Conservation (phyloP, 352 stramenopile genomes). For the Pythium sp. region DNA sequence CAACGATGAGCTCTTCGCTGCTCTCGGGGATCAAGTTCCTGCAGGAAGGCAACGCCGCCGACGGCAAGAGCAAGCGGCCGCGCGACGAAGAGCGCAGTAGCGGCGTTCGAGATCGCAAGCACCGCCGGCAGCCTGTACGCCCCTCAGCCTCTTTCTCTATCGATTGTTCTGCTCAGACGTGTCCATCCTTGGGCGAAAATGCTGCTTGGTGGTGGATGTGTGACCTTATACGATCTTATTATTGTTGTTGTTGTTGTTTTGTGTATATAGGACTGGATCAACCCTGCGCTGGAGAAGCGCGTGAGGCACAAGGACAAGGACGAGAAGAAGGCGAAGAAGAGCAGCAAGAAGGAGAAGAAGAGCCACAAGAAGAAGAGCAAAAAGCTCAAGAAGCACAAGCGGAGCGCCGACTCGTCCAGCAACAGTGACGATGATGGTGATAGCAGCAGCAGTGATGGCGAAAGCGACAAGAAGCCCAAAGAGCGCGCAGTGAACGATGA, state of each 20-base stretch:
- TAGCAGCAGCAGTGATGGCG: slow-evolving; percentile 16
- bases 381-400: slow-evolving; percentile 38
- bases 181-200: background rate
- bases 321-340: slow-evolving; percentile 26
- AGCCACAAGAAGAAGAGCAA: slow-evolving; percentile 23
- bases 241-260: background rate
- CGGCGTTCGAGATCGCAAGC: slow-evolving; percentile 16
- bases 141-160: background rate
- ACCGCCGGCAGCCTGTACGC: slow-evolving; percentile 21
- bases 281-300: slow-evolving; percentile 37
- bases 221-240: background rate
- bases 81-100: slow-evolving; percentile 16
- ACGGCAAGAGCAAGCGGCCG: slow-evolving; percentile 18
- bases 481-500: background rate
- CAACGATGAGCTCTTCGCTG: slow-evolving; percentile 42
- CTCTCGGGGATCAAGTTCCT: slow-evolving; percentile 75
- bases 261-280: slow-evolving; percentile 36
- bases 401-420: slow-evolving; percentile 31
- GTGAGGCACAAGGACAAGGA: slow-evolving; percentile 17
- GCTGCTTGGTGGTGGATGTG: background rate
- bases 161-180: background rate
- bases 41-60: slow-evolving; percentile 24
- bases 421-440: slow-evolving; percentile 17
- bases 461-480: slow-evolving; percentile 14
- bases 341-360: background rate